A percentile compares a stretch with the other conserved stretches of the same genome.
Evolutionary conservation across 2,329 filamentous ascomycete species (phyloP).

Genomic region (Fusarium penzigii): DNA sequence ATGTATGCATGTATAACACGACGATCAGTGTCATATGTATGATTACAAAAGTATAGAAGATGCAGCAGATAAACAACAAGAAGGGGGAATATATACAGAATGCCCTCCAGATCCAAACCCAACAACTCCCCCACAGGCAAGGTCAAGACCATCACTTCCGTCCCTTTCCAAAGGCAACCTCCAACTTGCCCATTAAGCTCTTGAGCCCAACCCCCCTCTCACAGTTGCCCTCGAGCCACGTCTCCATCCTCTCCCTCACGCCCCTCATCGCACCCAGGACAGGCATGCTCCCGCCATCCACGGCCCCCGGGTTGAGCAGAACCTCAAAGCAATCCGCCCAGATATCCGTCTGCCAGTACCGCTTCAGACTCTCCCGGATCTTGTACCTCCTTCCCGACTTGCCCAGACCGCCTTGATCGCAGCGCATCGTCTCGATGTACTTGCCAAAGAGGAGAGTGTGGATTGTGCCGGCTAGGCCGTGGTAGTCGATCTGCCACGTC

Average conservation of each 20-base stretch:
- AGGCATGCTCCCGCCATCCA: constrained; percentile 70
- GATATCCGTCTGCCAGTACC: constrained; percentile 95
- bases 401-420: constrained; percentile 56
- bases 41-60: neutral
- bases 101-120: neutral
- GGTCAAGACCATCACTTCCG: constrained; percentile 28
- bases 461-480: constrained; percentile 84
- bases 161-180: constrained; percentile 47
- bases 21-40: neutral
- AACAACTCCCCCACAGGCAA: neutral
- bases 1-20: neutral
- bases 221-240: constrained; percentile 76
- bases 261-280: constrained; percentile 68
- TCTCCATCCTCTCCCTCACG: constrained; percentile 79
- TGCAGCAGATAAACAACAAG: neutral
- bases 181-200: constrained; percentile 65
- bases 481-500: constrained; percentile 98
- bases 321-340: constrained; percentile 84
- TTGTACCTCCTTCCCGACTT: constrained; percentile 69
- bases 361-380: constrained; percentile 80
- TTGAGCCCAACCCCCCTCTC: constrained; percentile 79
- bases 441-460: constrained; percentile 91
- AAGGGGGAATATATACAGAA: neutral
- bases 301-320: constrained; percentile 76
- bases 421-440: constrained; percentile 80